Percentiles rank a stretch among this genome's conserved stretches.
phyloP scores from a whole-genome alignment of 225 moss, liverwort and hornwort genomes.

The Thuidium tamariscinum region DNA sequence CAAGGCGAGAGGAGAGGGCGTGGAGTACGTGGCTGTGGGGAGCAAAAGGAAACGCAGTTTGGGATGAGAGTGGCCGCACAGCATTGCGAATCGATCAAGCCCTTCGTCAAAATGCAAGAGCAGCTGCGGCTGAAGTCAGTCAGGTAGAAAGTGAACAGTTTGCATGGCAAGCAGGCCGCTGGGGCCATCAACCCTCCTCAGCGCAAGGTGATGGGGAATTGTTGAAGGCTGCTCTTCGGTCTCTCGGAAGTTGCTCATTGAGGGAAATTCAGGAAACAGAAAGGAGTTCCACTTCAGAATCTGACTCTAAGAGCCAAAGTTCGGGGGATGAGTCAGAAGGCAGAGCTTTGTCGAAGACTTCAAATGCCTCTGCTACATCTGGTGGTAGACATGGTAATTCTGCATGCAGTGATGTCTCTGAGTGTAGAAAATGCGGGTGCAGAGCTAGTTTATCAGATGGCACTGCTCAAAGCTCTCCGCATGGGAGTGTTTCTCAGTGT shows the following conservation, averaged over 20 bases:
- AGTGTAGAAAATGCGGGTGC: constrained; percentile 14
- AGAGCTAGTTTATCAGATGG: background rate
- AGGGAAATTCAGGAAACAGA: constrained; percentile 15
- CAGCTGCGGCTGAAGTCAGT: constrained; percentile 54
- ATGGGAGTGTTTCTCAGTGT: background rate
- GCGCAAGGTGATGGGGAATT: constrained; percentile 29
- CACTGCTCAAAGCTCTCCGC: background rate
- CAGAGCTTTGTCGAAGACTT: background rate
- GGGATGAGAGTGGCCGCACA: constrained; percentile 42
- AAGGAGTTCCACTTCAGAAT: constrained; percentile 11
- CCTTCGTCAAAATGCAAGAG: constrained; percentile 29
- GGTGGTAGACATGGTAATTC: background rate
- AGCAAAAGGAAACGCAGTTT: constrained; percentile 32
- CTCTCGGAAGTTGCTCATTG: constrained; percentile 26
- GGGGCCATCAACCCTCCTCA: constrained; percentile 33
- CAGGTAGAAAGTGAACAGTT: constrained; percentile 55
- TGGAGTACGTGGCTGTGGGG: constrained; percentile 55
- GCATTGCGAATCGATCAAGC: constrained; percentile 38
- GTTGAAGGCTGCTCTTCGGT: constrained; percentile 34
- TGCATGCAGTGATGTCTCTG: background rate
- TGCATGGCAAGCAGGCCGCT: constrained; percentile 58
- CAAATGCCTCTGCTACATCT: background rate
- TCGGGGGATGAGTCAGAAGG: constrained; percentile 29
- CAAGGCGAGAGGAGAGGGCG: constrained; percentile 27
- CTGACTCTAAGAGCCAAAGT: constrained; percentile 23